Evolutionary conservation across 495 filamentous ascomycete genomes (phyloP).

Genomic region (Neurospora intermedia): DNA sequence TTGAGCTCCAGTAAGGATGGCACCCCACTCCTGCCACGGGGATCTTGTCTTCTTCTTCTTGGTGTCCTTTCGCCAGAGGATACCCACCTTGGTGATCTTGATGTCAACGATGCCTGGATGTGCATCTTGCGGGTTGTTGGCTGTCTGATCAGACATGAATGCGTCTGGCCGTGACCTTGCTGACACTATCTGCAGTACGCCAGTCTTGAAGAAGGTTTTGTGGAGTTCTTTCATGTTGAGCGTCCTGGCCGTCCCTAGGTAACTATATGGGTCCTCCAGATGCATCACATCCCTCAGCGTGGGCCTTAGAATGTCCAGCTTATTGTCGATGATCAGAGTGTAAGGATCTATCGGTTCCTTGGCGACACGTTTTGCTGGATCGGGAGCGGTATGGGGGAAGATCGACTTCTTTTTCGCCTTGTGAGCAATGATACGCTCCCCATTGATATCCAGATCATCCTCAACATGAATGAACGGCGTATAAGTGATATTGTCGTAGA

Average conservation of each 20-base stretch:
- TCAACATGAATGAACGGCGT: constrained; percentile 96
- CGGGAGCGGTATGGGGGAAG: constrained; percentile 53
- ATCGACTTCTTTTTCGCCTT: constrained; percentile 57
- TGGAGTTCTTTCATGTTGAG: constrained; percentile 71
- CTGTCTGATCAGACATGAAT: constrained; percentile 77
- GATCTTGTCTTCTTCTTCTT: constrained; percentile 93
- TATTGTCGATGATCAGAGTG: constrained; percentile 80
- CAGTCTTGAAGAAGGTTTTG: constrained; percentile 79
- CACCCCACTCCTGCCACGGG: constrained; percentile 98
- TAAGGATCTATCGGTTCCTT: constrained; percentile 93
- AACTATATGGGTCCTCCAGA: constrained; percentile 84
- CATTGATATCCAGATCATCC: constrained; percentile 74
- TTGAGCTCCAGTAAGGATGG: constrained; percentile 85
- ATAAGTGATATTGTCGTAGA: constrained; percentile 97
- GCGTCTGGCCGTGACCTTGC: constrained; percentile 86
- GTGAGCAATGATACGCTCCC: constrained; percentile 60
- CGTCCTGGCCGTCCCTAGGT: constrained; percentile 60
- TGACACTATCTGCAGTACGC: constrained; percentile 88
- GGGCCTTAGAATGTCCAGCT: constrained; percentile 70
- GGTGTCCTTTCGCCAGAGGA: constrained; percentile 89
- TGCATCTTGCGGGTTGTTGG: constrained; percentile 74
- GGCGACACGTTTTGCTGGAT: constrained; percentile 52
- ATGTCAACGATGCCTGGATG: constrained; percentile 94
- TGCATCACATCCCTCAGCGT: constrained; percentile 84
- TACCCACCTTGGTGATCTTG: constrained; percentile 90